Evolutionary conservation across 2,329 filamentous ascomycete genomes (phyloP).

Genomic region (Pochonia chlamydosporia): DNA sequence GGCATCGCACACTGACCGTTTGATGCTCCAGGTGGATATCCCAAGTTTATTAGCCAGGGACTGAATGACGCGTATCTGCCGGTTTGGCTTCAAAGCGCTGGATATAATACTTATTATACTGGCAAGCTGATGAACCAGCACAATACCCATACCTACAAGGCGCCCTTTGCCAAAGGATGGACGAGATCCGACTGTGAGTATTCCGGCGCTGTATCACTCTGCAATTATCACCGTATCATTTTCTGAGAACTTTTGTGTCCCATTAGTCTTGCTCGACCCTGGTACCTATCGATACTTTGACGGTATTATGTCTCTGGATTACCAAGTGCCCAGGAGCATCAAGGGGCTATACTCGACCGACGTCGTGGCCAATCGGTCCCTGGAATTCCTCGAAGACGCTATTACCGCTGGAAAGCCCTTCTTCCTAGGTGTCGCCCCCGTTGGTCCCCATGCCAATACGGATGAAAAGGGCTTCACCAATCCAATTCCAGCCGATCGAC

Average conservation of each 20-base stretch:
- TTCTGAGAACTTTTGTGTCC: no score
- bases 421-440: constrained; percentile 60
- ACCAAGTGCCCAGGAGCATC: constrained; percentile 20
- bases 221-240: no score
- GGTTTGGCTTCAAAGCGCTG: constrained; percentile 62
- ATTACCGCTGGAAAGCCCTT: constrained; percentile 51
- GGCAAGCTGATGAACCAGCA: constrained; percentile 70
- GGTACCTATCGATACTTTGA: constrained; percentile 40
- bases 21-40: constrained; percentile 38
- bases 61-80: constrained; percentile 64
- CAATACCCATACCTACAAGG: constrained; percentile 53
- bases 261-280: constrained; percentile 29
- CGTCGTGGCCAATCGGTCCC: constrained; percentile 52
- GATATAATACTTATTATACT: constrained; percentile 66
- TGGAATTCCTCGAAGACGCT: constrained; percentile 57
- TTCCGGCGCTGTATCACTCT: no score
- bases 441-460: constrained; percentile 58
- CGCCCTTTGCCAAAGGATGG: constrained; percentile 52
- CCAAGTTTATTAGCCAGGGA: constrained; percentile 60
- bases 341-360: constrained; percentile 41
- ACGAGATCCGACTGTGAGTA: constrained; percentile 36
- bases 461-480: constrained; percentile 29
- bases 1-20: no score
- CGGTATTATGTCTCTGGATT: constrained; percentile 28
- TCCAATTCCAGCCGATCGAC: constrained; percentile 54